Conservation (phyloP, 139 green algal species). For the Eudorina sp. region DNA sequence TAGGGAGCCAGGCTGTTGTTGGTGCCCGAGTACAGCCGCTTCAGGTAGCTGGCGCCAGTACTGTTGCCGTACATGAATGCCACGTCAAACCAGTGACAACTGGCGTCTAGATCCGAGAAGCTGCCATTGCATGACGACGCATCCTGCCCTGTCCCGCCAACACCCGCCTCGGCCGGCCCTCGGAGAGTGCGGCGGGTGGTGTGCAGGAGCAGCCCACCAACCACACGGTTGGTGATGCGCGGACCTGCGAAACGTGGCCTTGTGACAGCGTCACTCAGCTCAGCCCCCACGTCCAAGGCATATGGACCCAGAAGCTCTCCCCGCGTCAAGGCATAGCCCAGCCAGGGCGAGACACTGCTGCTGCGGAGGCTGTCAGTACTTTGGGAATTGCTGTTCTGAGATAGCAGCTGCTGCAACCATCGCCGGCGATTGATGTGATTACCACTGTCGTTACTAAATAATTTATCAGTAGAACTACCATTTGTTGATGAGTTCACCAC, state of each 20-base stretch:
- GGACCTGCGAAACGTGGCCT: conserved; percentile 31
- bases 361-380: not conserved
- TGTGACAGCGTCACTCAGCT: not conserved
- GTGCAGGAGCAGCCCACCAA: conserved; percentile 62
- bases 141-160: no score
- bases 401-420: no score
- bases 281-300: conserved; percentile 8
- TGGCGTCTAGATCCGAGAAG: conserved; percentile 43
- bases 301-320: not conserved
- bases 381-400: no score
- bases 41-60: not conserved
- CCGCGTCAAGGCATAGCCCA: conserved; percentile 9
- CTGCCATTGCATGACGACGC: conserved; percentile 16
- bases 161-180: not conserved
- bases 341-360: not conserved
- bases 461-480: no score
- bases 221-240: conserved; percentile 46
- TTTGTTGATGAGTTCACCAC: no score
- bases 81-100: conserved; percentile 52
- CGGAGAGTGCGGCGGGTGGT: conserved; percentile 46
- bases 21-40: conserved; percentile 43
- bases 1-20: conserved; percentile 48
- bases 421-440: not conserved
- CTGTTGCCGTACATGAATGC: not conserved
- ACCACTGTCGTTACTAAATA: not conserved